Percentiles rank a stretch among this genome's conserved stretches.
Evolutionary conservation across 129 eudicot species (phyloP).

Genomic region (Gnaphalium uliginosum): DNA sequence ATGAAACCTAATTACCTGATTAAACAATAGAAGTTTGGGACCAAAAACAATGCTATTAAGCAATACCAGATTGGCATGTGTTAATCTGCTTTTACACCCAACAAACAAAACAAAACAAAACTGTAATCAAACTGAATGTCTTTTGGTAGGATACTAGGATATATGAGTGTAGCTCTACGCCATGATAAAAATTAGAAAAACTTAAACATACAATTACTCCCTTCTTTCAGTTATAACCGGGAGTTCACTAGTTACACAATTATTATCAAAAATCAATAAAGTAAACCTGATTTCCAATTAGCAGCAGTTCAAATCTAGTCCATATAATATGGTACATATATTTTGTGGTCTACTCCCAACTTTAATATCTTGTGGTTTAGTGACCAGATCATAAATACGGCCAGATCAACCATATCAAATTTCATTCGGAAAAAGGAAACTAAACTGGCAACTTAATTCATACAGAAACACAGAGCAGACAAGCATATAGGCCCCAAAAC

Average conservation of each 20-base stretch:
- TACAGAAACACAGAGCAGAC: too few species aligned
- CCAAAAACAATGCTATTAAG: not conserved
- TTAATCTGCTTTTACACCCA: not conserved
- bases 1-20: not conserved
- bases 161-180: not conserved
- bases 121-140: not conserved
- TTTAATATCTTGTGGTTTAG: too few species aligned
- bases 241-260: too few species aligned
- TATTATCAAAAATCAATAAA: too few species aligned
- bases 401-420: not conserved
- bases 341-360: too few species aligned
- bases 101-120: not conserved
- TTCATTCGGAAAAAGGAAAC: not conserved
- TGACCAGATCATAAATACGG: too few species aligned
- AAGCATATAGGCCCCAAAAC: not conserved
- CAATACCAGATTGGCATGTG: constrained; percentile 17
- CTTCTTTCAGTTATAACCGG: too few species aligned
- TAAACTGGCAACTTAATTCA: not conserved
- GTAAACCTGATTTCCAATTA: not conserved
- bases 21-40: not conserved
- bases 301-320: not conserved
- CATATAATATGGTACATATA: not conserved
- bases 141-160: not conserved
- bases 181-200: not conserved
- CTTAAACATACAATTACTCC: too few species aligned